Evolutionary conservation across 2,329 filamentous ascomycete species (phyloP).

Genomic region (Xylaria sp.): DNA sequence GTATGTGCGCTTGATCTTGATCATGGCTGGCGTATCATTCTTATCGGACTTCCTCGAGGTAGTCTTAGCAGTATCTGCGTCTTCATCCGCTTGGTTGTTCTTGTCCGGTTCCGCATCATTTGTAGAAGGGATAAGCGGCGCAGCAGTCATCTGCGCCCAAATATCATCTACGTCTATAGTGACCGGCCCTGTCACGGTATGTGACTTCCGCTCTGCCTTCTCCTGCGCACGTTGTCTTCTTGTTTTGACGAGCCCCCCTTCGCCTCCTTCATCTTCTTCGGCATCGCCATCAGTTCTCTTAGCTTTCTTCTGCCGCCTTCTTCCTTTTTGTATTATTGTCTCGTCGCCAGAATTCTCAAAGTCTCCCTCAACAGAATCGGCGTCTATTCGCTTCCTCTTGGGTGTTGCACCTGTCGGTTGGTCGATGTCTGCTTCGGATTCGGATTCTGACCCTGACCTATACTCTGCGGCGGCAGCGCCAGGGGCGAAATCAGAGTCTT

Average conservation of each 20-base stretch:
- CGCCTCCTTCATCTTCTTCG: conserved; percentile 63
- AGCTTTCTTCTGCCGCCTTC: conserved; percentile 61
- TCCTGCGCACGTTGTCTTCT: conserved; percentile 74
- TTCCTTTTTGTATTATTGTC: conserved; percentile 71
- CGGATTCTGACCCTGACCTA: conserved; percentile 65
- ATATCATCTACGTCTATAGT: conserved; percentile 78
- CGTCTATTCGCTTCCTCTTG: conserved; percentile 49
- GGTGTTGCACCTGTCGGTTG: conserved; percentile 35
- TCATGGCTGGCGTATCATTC: conserved; percentile 52
- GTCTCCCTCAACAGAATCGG: conserved; percentile 54
- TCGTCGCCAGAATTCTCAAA: conserved; percentile 80
- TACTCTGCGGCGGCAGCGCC: conserved; percentile 60
- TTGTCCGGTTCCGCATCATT: conserved; percentile 38
- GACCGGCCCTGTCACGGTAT: conserved; percentile 65
- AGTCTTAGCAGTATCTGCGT: conserved; percentile 32
- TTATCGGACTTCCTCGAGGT: conserved; percentile 35
- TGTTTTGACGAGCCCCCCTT: conserved; percentile 76
- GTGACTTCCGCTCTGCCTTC: conserved; percentile 67
- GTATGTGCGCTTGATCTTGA: conserved; percentile 76
- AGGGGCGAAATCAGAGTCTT: conserved; percentile 79
- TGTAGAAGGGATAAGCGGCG: conserved; percentile 49
- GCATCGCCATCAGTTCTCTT: conserved; percentile 54
- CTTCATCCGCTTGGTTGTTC: conserved; percentile 32
- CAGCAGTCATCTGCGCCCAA: conserved; percentile 73
- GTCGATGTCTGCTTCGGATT: conserved; percentile 56